Evolutionary conservation across 2,329 filamentous ascomycete species (phyloP), one percentile per base, ranked within the genome.

Genomic region (Penicillium sp.): DNA sequence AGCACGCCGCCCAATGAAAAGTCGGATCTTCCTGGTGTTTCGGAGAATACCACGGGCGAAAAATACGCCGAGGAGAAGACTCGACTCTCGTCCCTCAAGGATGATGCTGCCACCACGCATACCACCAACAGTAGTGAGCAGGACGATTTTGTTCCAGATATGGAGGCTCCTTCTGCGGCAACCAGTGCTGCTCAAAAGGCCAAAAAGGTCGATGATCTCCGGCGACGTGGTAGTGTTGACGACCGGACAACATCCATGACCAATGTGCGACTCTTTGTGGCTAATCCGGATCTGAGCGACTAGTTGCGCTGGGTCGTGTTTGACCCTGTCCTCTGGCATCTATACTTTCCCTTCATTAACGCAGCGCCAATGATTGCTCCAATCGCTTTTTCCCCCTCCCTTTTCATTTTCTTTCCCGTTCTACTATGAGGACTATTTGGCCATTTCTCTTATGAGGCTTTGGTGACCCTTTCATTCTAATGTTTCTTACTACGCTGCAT

Each of bases 1-100:
- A 77, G 73, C 46, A 79, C 77, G 4, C 78, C 79, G n/a, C 76
- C 78, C 1, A 73, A 63, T 45, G 64, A 66, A 48, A 68, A 66
- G 48, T 60, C 61, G 8, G 64, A 73, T 48, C 66, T 74, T 9
- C 72, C 72, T 2, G 66, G 69, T 45, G 69, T 72, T 3, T 60
- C 66, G 6, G 70, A 74, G 49, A 68, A 69, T 8, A 61, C 65
- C n/a, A 55, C 65, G 6, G 55, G 60, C 4, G 59, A 64, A 39
- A 55, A 52, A 8, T 50, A 58, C 11, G 62, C 64, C 39, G 55
- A 61, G 26, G 56, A 68, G 38, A 56, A 61, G 44, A 58, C 59
- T 28, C 47, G 56, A 26, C 35, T 56, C 5, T 62, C 64, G 9
- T 60, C 56, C 5, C 47, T 53, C 39, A 59, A 60, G 46, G 58